Percentiles rank a stretch among this genome's conserved stretches.
phyloP scores from a whole-genome alignment of 2,329 filamentous ascomycete genomes.

The Monascus ruber region DNA sequence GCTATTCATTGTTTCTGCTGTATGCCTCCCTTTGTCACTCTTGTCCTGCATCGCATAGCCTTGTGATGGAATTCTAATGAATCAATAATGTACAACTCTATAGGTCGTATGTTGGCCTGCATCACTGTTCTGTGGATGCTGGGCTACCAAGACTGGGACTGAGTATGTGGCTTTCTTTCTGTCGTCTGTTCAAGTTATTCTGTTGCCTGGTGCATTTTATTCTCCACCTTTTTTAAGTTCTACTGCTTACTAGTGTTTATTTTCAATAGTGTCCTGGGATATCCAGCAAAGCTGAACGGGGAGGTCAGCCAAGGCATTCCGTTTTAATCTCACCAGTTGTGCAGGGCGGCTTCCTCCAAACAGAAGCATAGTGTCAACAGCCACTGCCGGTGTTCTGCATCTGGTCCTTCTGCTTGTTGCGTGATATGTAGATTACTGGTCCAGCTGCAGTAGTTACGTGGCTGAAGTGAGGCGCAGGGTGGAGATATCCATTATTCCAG shows the following conservation, averaged over 20 bases:
- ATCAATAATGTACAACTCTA: not conserved
- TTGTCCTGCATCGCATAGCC: not conserved
- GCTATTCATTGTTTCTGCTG: constrained; percentile 38
- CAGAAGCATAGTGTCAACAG: no score
- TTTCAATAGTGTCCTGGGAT: constrained; percentile 37
- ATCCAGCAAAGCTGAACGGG: constrained; percentile 42
- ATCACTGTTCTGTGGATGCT: constrained; percentile 46
- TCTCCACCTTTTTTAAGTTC: no score
- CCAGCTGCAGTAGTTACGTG: no score
- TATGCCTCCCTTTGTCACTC: constrained; percentile 19
- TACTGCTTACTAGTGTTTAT: constrained; percentile 7
- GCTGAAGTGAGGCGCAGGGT: no score
- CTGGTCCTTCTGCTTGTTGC: no score
- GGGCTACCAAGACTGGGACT: constrained; percentile 42
- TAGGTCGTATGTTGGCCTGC: constrained; percentile 46
- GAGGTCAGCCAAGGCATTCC: constrained; percentile 40
- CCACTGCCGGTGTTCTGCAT: no score
- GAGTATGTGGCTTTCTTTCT: constrained; percentile 29
- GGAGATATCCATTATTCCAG: no score
- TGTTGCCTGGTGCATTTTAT: not conserved
- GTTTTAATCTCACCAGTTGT: constrained; percentile 27
- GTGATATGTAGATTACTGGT: no score
- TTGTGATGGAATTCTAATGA: not conserved
- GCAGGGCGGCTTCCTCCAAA: no score
- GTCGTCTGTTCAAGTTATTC: not conserved